phyloP scores from a whole-genome alignment of 345 rosid species.

The Linum trigynum region DNA sequence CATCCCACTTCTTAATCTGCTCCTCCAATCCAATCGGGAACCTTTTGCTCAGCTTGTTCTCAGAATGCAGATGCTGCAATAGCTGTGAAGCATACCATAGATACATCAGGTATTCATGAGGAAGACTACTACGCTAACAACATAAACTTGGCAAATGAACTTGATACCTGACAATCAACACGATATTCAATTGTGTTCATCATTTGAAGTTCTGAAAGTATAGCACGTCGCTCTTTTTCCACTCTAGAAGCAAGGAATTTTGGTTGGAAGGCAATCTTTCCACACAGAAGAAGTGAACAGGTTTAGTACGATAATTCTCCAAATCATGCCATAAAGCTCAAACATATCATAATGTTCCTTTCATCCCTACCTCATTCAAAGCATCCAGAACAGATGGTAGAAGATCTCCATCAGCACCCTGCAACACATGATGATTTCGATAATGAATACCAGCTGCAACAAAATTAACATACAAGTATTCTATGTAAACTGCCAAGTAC shows the following conservation, averaged over 20 bases:
- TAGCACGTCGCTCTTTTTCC: conserved; percentile 98
- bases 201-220: conserved; percentile 98
- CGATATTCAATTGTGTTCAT: conserved; percentile 99
- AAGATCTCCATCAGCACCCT: conserved; percentile 78
- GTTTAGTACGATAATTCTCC: neutral
- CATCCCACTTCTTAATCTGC: conserved; percentile 99
- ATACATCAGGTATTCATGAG: neutral
- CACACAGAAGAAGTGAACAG: neutral
- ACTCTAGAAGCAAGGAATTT: conserved; percentile 90
- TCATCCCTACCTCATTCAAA: conserved; percentile 68
- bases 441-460: neutral
- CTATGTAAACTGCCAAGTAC: no score
- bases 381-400: conserved; percentile 87
- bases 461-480: neutral
- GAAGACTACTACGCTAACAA: conserved; percentile 13
- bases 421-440: conserved; percentile 22
- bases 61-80: conserved; percentile 94
- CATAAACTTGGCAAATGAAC: conserved; percentile 6
- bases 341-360: neutral
- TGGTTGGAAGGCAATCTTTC: conserved; percentile 93
- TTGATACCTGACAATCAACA: conserved; percentile 91
- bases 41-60: conserved; percentile 94
- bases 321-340: conserved; percentile 8
- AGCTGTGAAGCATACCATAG: conserved; percentile 37
- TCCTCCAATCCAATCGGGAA: conserved; percentile 98